Evolutionary conservation across 2,329 filamentous ascomycete species (phyloP), one percentile per base, ranked within the genome.

Genomic region (Monilinia aucupariae): DNA sequence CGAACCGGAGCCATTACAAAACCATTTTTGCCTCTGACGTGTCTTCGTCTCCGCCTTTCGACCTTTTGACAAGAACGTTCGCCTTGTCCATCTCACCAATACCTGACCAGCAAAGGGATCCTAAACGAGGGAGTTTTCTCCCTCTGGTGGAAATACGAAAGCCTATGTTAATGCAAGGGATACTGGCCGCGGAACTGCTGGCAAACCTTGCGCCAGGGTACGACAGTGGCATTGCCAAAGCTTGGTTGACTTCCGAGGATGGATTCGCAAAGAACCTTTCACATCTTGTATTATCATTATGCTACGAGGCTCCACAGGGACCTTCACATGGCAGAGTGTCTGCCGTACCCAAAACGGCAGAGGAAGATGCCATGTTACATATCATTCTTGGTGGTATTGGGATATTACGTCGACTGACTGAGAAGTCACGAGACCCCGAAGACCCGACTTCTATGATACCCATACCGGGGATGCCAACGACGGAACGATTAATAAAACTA

Each of bases 111-210:
- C 81, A 83, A 64, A 74, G 72, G 17, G 77, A 82, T 49, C 81
- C 82, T 20, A 84, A 86, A 45, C 82, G 83, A 20, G 80, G 83
- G 2, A 82, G 83, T 64, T 74, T 87, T 32, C 77, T 89, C 0
- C 83, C 86, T 0, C 81, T 92, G 6, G 84, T 94, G 6, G 92
- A 97, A 73, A 85, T 85, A 4, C 86, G 94, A 63, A 96, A 96
- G 75, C 89, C 94, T 0, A 88, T 91, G 71, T 78, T 99, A 13
- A 94, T 96, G 82, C 94, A 99, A 76, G 92, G 92, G 1, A 84
- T 97, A 70, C 81, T 97, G 7, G 90, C 92, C 1, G 92, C 91
- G 0, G 92, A 97, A 69, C 96, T 97, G 59, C 78, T 97, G 3
- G 86, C 91, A 0, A 87, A 87, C 12, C 80, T 97, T 15, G 85